Evolutionary conservation across 2,329 filamentous ascomycete species (phyloP), one percentile per base, ranked within the genome.

Genomic region (Trichoderma harzianum): DNA sequence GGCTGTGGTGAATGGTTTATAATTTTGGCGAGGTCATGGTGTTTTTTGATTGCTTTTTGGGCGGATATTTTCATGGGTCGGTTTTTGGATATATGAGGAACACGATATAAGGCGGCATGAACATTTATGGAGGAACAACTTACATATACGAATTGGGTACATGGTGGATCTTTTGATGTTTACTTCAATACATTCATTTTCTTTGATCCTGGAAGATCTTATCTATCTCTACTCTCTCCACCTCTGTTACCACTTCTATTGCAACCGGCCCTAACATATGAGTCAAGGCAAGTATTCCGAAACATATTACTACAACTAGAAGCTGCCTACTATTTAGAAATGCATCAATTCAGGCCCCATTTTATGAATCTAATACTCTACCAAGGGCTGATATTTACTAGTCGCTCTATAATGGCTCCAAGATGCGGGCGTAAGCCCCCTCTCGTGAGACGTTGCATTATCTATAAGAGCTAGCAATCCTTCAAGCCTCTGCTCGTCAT

Each of bases 1-100:
- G 88, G 63, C 79, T 89, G 73, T 88, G 85, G 83, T 90, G 62
- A 14, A 5, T 28, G 11, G 14, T 32, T 7, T 14, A 36, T 1
- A 16, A 8, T 6, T n/a, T 18, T 12, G 24, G 10, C 7, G 16
- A 18, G 2, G 11, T 16, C 11, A 5, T 26, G 30, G 2, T 26
- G 5, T 18, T 57, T 47, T 60, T 3, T 16, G 32, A 36, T 28
- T 30, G n/a, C 26, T 30, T 28, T 43, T 34, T 28, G 21, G 47
- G 47, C 1, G 21, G 47, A 5, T 60, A n/a, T 68, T 67, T 43
- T 21, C 36, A n/a, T n/a, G 12, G 36, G 36, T 47, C 18, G 18
- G 24, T 5, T 16, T 61, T 61, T 7, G 36, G 24, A 51, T 61
- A 32, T 60, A 68, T 34, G 28, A 5, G n/a, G 28, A 14, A 32